Evolutionary conservation across 1,284 basidiomycete species (phyloP).

Genomic region (Melanopsichium pennsylvanicum): DNA sequence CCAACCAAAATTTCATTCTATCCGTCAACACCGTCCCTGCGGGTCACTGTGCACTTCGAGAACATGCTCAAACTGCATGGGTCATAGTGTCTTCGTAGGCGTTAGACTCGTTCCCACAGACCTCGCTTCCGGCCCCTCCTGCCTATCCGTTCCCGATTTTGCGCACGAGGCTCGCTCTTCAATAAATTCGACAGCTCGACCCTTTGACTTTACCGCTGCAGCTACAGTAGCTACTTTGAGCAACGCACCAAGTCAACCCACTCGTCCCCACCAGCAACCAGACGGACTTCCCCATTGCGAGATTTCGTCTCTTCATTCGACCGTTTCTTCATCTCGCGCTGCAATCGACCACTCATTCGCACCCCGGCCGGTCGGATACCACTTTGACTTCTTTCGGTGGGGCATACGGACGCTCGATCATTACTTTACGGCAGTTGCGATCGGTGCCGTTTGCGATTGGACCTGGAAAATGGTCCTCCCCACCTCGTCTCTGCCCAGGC

Average conservation of each 20-base stretch:
- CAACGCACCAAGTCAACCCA: conserved; percentile 2
- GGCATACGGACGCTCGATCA: background rate
- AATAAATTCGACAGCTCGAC: background rate
- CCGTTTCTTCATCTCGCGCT: background rate
- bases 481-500: no score
- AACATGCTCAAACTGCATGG: background rate
- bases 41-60: no score
- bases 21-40: no score
- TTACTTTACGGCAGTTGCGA: background rate
- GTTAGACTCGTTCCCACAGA: background rate
- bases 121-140: no score
- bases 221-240: background rate
- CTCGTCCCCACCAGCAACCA: conserved; percentile 13
- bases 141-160: no score
- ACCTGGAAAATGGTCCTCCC: no score
- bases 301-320: conserved; percentile 8
- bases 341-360: background rate
- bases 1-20: no score
- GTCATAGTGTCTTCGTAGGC: background rate
- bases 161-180: background rate
- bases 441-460: no score
- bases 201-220: background rate
- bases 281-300: background rate
- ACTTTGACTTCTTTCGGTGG: background rate
- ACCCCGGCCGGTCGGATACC: conserved; percentile 2